These are phyloP conservation scores for Saururus chinensis DNA, from an alignment of 164 flowering plant species.

Conservation along the genomic window DNA sequence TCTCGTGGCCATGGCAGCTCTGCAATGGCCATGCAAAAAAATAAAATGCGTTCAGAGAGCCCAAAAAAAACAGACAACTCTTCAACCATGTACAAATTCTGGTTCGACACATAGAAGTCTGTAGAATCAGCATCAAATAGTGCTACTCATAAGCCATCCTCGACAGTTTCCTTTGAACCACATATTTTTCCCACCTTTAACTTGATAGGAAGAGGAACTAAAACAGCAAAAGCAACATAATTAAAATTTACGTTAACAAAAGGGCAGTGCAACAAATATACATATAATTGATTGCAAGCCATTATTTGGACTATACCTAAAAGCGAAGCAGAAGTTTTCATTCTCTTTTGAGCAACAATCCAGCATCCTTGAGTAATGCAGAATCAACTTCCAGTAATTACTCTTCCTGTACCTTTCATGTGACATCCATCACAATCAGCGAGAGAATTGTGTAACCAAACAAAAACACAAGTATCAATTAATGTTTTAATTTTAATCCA, in stretches of 20 bases:
- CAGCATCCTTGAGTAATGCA: conserved; percentile 61
- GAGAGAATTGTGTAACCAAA: background rate
- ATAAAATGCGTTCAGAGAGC: no score
- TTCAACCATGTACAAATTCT: no score
- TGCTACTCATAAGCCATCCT: conserved; percentile 11
- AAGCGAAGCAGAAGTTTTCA: conserved; percentile 86
- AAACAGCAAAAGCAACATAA: conserved; percentile 7
- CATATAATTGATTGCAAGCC: background rate
- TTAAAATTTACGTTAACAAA: no score
- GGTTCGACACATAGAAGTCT: no score
- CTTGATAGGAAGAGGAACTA: conserved; percentile 86
- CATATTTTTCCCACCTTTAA: conserved; percentile 84
- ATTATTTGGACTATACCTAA: conserved; percentile 31
- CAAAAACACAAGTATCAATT: no score
- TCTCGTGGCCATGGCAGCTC: no score
- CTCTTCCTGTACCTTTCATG: conserved; percentile 81
- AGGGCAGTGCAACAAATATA: background rate
- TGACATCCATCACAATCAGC: conserved; percentile 2
- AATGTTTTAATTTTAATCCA: no score
- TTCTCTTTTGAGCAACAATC: conserved; percentile 51
- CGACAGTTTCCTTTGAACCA: conserved; percentile 80
- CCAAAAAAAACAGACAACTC: no score
- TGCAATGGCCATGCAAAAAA: no score
- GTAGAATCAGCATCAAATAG: background rate
- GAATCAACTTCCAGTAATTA: conserved; percentile 81